Conservation (phyloP, 371 early-diverging fungal species). For the Catenaria anguillulae region DNA sequence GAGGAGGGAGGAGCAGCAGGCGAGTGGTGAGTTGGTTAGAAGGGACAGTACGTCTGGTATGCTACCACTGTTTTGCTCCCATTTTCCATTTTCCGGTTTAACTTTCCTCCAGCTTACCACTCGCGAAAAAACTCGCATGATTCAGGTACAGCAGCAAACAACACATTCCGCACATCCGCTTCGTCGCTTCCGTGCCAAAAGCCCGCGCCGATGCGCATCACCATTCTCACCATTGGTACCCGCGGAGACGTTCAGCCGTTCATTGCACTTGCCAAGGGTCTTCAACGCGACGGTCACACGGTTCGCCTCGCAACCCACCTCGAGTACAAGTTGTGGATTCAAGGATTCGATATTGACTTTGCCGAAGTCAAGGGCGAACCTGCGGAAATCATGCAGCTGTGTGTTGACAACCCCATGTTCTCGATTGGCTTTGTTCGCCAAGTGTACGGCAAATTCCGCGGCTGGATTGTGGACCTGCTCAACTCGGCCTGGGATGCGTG, state of each 20-base stretch:
- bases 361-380: constrained; percentile 54
- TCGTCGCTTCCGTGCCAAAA: too few species aligned
- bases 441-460: constrained; percentile 45
- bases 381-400: constrained; percentile 49
- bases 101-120: too few species aligned
- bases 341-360: constrained; percentile 59
- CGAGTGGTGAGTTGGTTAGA: too few species aligned
- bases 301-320: constrained; percentile 61
- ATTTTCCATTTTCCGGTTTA: too few species aligned
- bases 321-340: constrained; percentile 60
- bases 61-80: too few species aligned
- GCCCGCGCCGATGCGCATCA: constrained; percentile 49
- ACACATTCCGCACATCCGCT: too few species aligned
- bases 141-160: too few species aligned
- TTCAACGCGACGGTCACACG: constrained; percentile 53
- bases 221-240: constrained; percentile 68
- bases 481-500: constrained; percentile 53
- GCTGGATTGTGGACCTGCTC: constrained; percentile 59
- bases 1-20: too few species aligned
- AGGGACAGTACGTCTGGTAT: too few species aligned
- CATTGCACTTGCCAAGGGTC: constrained; percentile 59
- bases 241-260: constrained; percentile 78
- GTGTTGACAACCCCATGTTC: constrained; percentile 63
- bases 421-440: constrained; percentile 52
- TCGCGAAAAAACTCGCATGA: too few species aligned